phyloP scores from a whole-genome alignment of 192 early-diverging fungal species.

The Podila verticillata region DNA sequence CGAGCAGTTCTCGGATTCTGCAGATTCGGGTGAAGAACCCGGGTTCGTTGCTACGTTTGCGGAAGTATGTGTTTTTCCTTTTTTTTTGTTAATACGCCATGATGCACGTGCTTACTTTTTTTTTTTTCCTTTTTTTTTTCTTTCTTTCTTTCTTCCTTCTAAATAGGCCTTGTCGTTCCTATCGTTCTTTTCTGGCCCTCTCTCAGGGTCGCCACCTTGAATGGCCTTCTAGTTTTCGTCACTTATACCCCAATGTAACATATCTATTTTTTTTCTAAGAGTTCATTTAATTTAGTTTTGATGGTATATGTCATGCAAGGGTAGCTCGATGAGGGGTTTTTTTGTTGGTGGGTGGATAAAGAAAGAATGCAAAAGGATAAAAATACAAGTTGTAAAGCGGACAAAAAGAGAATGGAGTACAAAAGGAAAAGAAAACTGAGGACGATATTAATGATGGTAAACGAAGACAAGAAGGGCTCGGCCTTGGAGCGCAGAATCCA shows the following conservation, averaged over 20 bases:
- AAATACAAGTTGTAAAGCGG: not conserved
- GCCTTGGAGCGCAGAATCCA: not conserved
- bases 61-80: conserved; percentile 8
- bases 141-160: not conserved
- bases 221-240: not conserved
- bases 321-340: too few species aligned
- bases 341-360: not conserved
- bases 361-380: not conserved
- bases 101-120: not conserved
- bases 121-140: not conserved
- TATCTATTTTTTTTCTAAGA: not conserved
- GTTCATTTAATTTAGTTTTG: not conserved
- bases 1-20: conserved; percentile 12
- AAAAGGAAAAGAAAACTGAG: not conserved
- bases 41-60: conserved; percentile 46
- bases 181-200: conserved; percentile 3
- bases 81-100: not conserved
- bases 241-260: not conserved
- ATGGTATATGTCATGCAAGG: too few species aligned
- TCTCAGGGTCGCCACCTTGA: conserved; percentile 6
- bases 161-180: conserved; percentile 9
- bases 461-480: not conserved
- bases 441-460: not conserved
- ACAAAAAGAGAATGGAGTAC: conserved; percentile 2
- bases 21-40: conserved; percentile 29